Percentiles rank a stretch among this genome's conserved stretches.
These are phyloP conservation scores for Aureobasidium vineae DNA, from an alignment of 2,329 filamentous ascomycete species.

Conservation along the genomic window DNA sequence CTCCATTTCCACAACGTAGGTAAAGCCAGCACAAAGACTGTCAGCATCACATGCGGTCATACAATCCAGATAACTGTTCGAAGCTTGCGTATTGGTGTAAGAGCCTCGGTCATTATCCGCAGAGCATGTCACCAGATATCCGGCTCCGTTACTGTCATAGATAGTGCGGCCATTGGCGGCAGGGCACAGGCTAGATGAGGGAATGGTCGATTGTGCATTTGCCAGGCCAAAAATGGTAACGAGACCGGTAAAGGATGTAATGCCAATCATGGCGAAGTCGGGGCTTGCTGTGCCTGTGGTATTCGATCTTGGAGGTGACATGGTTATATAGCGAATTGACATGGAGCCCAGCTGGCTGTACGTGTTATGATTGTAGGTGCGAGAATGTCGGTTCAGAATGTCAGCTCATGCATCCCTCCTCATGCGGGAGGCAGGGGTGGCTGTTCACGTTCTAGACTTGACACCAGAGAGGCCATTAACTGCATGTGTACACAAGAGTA, in stretches of 20 bases:
- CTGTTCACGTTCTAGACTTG: background rate
- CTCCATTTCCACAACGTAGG: constrained; percentile 28
- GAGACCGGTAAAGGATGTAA: background rate
- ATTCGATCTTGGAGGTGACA: background rate
- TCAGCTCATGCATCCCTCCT: background rate
- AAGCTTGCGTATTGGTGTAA: constrained; percentile 25
- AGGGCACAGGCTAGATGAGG: constrained; percentile 29
- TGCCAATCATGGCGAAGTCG: background rate
- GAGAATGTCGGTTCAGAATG: constrained; percentile 1
- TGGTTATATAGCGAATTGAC: background rate
- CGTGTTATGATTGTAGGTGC: background rate
- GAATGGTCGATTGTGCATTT: background rate
- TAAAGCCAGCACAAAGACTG: constrained; percentile 24
- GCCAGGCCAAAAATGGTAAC: background rate
- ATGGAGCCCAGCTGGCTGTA: background rate
- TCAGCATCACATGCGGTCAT: constrained; percentile 27
- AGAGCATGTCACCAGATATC: constrained; percentile 24
- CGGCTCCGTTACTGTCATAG: constrained; percentile 25
- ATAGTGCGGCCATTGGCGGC: constrained; percentile 31
- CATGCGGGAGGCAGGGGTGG: background rate
- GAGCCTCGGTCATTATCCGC: constrained; percentile 22
- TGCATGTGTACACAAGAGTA: background rate
- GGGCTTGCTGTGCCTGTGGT: background rate
- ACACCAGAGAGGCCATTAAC: background rate
- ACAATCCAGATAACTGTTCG: constrained; percentile 27